These are phyloP conservation scores for Ascosphaera apis DNA, from an alignment of 2,329 filamentous ascomycete genomes.

Conservation along the genomic window DNA sequence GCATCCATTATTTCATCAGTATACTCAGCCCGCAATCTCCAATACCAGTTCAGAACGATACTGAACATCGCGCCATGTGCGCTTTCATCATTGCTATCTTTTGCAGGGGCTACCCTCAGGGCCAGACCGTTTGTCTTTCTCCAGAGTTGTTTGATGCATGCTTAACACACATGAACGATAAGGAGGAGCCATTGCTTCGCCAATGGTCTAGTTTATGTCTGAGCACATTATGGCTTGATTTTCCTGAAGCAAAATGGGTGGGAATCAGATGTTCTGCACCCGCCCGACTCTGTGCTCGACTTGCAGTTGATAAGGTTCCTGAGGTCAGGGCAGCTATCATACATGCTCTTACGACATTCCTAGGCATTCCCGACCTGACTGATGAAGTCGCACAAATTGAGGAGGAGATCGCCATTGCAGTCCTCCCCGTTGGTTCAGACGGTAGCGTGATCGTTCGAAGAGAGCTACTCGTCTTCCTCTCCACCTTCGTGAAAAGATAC, in stretches of 20 bases:
- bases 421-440: slow-evolving; percentile 80
- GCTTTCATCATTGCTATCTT: slow-evolving; percentile 95
- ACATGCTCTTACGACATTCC: slow-evolving; percentile 77
- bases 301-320: slow-evolving; percentile 66
- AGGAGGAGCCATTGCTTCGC: slow-evolving; percentile 65
- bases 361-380: slow-evolving; percentile 80
- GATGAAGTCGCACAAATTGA: slow-evolving; percentile 80
- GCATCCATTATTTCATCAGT: slow-evolving; percentile 87
- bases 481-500: slow-evolving; percentile 72
- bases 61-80: slow-evolving; percentile 96
- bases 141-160: slow-evolving; percentile 80
- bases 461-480: slow-evolving; percentile 82
- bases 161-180: slow-evolving; percentile 58
- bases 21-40: slow-evolving; percentile 69
- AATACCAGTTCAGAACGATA: slow-evolving; percentile 65
- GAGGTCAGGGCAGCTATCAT: slow-evolving; percentile 88
- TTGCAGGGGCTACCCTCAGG: slow-evolving; percentile 81
- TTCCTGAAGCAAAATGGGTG: slow-evolving; percentile 82
- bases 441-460: slow-evolving; percentile 86
- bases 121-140: slow-evolving; percentile 75
- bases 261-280: slow-evolving; percentile 80
- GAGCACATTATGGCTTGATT: slow-evolving; percentile 80
- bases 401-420: slow-evolving; percentile 68
- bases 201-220: slow-evolving; percentile 95
- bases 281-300: slow-evolving; percentile 45